Base-by-base conservation (phyloP, 2,329 filamentous ascomycete genomes). In the Teratosphaeria epicoccoides region DNA sequence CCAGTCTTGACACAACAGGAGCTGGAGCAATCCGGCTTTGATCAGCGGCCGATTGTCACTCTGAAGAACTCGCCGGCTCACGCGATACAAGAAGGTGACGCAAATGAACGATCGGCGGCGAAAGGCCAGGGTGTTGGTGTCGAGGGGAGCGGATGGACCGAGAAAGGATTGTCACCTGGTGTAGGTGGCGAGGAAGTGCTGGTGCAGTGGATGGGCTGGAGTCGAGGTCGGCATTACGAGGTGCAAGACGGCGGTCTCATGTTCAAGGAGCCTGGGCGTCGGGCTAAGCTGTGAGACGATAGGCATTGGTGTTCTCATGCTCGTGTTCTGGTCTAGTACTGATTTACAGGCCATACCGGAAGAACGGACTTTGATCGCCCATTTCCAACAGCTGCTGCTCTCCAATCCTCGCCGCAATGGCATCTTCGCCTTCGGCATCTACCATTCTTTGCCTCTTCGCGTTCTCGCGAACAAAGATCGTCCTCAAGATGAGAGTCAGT, bases 1-100 rank as follows among this genome's bases (percentile, higher is more conserved):
- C 91, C 91, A 0, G 87, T 97, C 1, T 72, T 95, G 43, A 83
- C 82, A 28, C 87, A 88, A 58, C 63, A 60, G 0, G 89, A 95
- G 70, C 73, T 95, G 43, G 80, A 88, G 62, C 57, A 66, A n/a
- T 70, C 66, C 20, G 76, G 76, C 0, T 82, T 83, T 46, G 85
- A 89, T 58, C 85, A 88, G 70, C 70, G 87, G 55, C 85, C 86
- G 1, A 70, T 77, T 1, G 85, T 90, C 9, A 82, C 81, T 29
- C 68, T 96, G 62, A 77, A 75, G 33, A 76, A 73, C 23, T 89
- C 87, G 10, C 89, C 90, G 0, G 82, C 78, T 20, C 69, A 82
- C 46, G 83, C 82, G 0, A 75, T 88, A 12, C 72, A 76, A 3
- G 72, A 76, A 51, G 73, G 69, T 2, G 70, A 66, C 3, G 72